Evolutionary conservation across 805 yeast genomes (phyloP).

Genomic region (Cephaloascus fragrans): DNA sequence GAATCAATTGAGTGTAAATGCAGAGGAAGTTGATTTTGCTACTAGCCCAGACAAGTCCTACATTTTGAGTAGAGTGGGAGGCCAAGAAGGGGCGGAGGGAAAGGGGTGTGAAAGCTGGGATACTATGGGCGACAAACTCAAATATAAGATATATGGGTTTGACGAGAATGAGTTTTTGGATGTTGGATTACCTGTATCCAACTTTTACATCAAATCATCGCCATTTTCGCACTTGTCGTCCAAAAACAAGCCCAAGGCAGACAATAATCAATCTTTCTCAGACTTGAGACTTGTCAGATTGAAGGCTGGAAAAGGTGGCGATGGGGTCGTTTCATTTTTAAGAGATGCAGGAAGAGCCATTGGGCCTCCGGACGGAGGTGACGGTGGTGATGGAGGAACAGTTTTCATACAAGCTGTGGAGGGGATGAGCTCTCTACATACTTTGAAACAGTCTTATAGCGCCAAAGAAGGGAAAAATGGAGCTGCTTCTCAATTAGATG

Average conservation of each 20-base stretch:
- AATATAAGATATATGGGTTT: neutral
- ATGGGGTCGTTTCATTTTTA: constrained; percentile 78
- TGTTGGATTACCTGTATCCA: constrained; percentile 17
- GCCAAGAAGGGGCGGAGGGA: neutral
- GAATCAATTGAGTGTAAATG: constrained; percentile 7
- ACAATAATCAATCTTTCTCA: constrained; percentile 31
- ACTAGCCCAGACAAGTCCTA: neutral
- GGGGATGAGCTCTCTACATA: constrained; percentile 63
- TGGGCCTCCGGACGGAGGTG: constrained; percentile 99
- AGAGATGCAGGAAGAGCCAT: constrained; percentile 75
- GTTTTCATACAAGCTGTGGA: constrained; percentile 75
- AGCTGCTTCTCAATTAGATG: constrained; percentile 69
- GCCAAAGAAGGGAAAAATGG: constrained; percentile 74
- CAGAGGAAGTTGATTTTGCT: neutral
- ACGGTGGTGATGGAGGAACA: constrained; percentile 91
- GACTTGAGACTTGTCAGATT: constrained; percentile 65
- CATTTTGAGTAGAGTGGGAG: neutral
- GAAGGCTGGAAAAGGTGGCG: constrained; percentile 78
- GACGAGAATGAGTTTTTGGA: constrained; percentile 1
- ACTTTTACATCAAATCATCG: constrained; percentile 22
- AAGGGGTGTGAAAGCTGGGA: too few relatives aligned
- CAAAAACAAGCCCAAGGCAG: constrained; percentile 33
- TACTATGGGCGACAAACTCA: neutral
- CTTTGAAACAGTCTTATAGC: constrained; percentile 51
- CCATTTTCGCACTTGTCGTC: constrained; percentile 24